These are phyloP conservation scores for Proliferodiscus dingleyae DNA, from an alignment of 2,329 filamentous ascomycete genomes.

Conservation along the genomic window DNA sequence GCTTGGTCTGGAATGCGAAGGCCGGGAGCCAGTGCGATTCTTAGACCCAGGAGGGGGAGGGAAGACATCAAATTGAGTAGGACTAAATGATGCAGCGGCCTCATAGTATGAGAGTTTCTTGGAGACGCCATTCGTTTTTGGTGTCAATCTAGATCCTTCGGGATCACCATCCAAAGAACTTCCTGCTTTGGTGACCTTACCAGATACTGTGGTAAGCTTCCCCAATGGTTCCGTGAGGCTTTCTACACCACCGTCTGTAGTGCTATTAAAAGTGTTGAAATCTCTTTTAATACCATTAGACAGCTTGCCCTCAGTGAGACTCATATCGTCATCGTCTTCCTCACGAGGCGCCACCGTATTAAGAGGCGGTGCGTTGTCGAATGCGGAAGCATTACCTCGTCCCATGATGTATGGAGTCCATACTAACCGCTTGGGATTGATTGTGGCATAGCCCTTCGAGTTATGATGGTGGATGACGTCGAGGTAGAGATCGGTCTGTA, in stretches of 20 bases:
- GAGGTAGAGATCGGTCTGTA: conserved; percentile 80
- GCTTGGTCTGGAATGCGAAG: conserved; percentile 20
- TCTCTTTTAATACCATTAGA: conserved; percentile 21
- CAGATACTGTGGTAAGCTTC: conserved; percentile 24
- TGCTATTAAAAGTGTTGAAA: conserved; percentile 22
- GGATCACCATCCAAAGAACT: conserved; percentile 14
- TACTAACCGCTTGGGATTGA: conserved; percentile 74
- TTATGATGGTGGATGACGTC: conserved; percentile 89
- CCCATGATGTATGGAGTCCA: conserved; percentile 99
- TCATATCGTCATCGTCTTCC: conserved; percentile 43
- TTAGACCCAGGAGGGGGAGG: conserved; percentile 55
- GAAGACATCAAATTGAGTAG: conserved; percentile 72
- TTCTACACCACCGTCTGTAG: conserved; percentile 21
- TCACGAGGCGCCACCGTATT: conserved; percentile 85
- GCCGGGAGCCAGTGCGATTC: conserved; percentile 36
- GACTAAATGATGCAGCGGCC: conserved; percentile 48
- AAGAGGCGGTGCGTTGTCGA: conserved; percentile 74
- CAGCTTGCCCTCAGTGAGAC: conserved; percentile 12
- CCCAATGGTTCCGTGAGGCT: conserved; percentile 25
- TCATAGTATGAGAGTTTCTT: conserved; percentile 28
- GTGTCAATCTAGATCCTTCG: conserved; percentile 13
- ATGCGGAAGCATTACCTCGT: conserved; percentile 72
- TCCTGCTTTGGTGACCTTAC: conserved; percentile 15
- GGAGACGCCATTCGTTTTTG: conserved; percentile 21
- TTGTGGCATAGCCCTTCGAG: conserved; percentile 77